A percentile compares a stretch with the other conserved stretches of the same genome.
These are phyloP conservation scores for Lentinula aciculospora DNA, from an alignment of 768 basidiomycete genomes.

Conservation along the genomic window DNA sequence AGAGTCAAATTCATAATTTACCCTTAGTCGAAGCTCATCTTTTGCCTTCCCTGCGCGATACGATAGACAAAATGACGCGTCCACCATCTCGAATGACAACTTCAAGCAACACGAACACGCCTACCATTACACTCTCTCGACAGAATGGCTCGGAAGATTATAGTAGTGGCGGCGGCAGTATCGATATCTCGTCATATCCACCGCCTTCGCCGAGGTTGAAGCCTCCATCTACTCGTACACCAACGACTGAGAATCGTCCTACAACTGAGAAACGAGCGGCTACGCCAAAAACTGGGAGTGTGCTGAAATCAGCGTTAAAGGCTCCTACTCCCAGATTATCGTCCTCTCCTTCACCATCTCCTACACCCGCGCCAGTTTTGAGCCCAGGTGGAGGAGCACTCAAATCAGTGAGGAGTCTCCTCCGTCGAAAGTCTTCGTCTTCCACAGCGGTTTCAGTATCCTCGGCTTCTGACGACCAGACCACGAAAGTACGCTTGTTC, in stretches of 20 bases:
- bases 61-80: conserved; percentile 69
- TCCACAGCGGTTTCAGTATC: neutral
- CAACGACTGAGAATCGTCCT: neutral
- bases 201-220: conserved; percentile 5
- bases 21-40: conserved; percentile 60
- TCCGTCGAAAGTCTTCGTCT: conserved; percentile 8
- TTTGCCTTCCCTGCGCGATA: conserved; percentile 66
- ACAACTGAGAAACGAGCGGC: conserved; percentile 9
- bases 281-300: conserved; percentile 23
- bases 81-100: conserved; percentile 30
- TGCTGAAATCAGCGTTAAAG: conserved; percentile 32
- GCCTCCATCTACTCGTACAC: neutral
- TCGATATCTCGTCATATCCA: conserved; percentile 1
- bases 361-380: conserved; percentile 11
- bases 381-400: conserved; percentile 3
- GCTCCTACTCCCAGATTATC: conserved; percentile 23
- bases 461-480: neutral
- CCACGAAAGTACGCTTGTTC: neutral
- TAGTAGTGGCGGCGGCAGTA: neutral
- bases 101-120: conserved; percentile 12
- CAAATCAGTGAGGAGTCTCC: conserved; percentile 7
- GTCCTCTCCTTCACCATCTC: conserved; percentile 19
- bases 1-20: conserved; percentile 45
- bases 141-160: neutral
- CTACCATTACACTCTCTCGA: neutral